Evolutionary conservation across 2,329 filamentous ascomycete genomes (phyloP).

Genomic region (Phialophora tarda): DNA sequence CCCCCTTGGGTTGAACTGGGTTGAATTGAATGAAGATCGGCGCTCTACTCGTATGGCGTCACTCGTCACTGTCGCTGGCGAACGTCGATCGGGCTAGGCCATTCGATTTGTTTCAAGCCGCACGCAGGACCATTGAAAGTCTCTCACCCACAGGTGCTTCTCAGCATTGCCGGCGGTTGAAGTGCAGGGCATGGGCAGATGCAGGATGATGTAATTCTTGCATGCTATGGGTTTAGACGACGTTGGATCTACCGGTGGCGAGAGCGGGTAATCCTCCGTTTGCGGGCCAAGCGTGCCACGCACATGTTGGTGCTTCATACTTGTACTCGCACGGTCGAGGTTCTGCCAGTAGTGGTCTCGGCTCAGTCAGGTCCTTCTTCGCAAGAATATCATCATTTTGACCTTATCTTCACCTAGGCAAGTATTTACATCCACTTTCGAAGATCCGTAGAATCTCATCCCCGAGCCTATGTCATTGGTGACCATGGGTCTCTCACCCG

Average conservation of each 20-base stretch:
- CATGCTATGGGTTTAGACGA: neutral
- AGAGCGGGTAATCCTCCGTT: neutral
- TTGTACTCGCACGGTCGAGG: neutral
- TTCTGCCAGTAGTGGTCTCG: neutral
- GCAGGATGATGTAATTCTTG: neutral
- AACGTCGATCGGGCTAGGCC: neutral
- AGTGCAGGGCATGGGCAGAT: neutral
- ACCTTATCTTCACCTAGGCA: neutral
- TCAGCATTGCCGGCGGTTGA: neutral
- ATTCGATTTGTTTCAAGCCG: neutral
- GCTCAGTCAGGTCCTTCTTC: neutral
- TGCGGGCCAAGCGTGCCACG: neutral
- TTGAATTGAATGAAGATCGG: neutral
- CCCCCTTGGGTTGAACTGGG: neutral
- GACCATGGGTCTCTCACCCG: neutral
- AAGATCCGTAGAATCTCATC: neutral
- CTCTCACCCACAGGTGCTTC: neutral
- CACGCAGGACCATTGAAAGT: neutral
- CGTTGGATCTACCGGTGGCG: neutral
- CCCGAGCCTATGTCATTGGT: neutral
- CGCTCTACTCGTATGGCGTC: neutral
- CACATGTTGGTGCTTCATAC: neutral
- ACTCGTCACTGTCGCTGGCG: neutral
- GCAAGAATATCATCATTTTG: slow-evolving; percentile 1
- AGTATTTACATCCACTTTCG: neutral